Evolutionary conservation across 2,329 filamentous ascomycete genomes (phyloP), one percentile per base, ranked within the genome.

Genomic region (Aspergillus neoniger): DNA sequence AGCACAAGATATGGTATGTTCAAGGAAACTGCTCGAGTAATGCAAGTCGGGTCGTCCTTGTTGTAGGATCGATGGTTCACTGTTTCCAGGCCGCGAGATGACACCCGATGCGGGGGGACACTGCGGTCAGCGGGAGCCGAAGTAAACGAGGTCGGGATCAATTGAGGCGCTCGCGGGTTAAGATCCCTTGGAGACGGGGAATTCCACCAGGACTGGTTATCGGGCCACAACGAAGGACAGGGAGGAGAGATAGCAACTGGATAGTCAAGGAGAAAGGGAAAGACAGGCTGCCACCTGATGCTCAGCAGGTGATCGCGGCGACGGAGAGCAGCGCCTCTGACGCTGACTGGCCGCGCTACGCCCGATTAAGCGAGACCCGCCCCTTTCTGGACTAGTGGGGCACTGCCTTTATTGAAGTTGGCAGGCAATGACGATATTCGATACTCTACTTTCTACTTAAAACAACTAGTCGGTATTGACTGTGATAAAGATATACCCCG

Each of bases 241-340:
- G 7, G 21, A 25, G 19, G 19, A 10, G 10, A 12, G 39, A 15
- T 36, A 25, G 30, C 54, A 38, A 19, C 44, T 23, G 9, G 14
- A 38, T 44, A 39, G 32, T 21, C 12, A 38, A 50, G 51, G 36
- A n/a, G 55, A 19, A 23, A 49, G 17, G 36, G 55, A 53, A 55
- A 54, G 60, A 59, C 63, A 61, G 61, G 60, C 63, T 67, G 67
- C 62, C 65, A 69, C 63, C 60, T 67, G 63, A 64, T 60, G 55
- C 39, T 43, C 57, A 62, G 60, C 61, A 58, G 59, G 58, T 67
- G 60, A 56, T 65, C 53, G 61, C 62, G 55, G 47, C 63, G 64
- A 60, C 62, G 65, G 63, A 63, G 55, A 60, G 53, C 51, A 47
- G 43, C 47, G 57, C 57, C 51, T 47, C 53, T 59, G 49, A 59